These are phyloP conservation scores for Neovahlkampfia damariscottae DNA, from an alignment of 78 protist genomes.

Conservation along the genomic window DNA sequence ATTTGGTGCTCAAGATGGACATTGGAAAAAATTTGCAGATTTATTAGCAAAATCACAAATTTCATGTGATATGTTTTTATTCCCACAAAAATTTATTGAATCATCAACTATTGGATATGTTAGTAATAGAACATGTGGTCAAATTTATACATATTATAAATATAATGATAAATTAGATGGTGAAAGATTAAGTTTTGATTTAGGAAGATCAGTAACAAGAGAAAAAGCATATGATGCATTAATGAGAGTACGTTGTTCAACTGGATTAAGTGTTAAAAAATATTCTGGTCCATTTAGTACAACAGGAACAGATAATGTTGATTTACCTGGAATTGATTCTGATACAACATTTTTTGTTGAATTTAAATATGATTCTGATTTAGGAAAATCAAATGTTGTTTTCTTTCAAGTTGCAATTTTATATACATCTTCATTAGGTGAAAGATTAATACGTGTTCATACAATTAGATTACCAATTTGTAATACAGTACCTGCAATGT, in stretches of 20 bases:
- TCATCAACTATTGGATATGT: not conserved
- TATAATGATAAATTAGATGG: not conserved
- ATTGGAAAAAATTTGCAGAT: not conserved
- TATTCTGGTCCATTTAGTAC: not conserved
- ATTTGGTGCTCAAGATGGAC: not conserved
- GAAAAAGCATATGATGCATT: not conserved
- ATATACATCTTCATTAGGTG: not conserved
- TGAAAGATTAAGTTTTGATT: not conserved
- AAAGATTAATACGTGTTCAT: not conserved
- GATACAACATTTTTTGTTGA: not conserved
- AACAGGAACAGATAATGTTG: not conserved
- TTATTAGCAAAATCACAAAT: not conserved
- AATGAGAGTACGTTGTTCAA: not conserved
- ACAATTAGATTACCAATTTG: not conserved
- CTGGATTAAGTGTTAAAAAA: not conserved
- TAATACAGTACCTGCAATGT: not conserved
- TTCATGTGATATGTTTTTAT: not conserved
- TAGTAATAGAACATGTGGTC: not conserved
- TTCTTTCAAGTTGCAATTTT: not conserved
- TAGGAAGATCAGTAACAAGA: not conserved
- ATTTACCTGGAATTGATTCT: not conserved
- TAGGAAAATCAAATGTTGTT: not conserved
- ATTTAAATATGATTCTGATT: not conserved
- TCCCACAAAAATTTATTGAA: not conserved
- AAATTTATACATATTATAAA: not conserved